A percentile compares a stretch with the other conserved stretches of the same genome.
phyloP scores from a whole-genome alignment of 139 green algal species.

The Chlamydomonas urium region DNA sequence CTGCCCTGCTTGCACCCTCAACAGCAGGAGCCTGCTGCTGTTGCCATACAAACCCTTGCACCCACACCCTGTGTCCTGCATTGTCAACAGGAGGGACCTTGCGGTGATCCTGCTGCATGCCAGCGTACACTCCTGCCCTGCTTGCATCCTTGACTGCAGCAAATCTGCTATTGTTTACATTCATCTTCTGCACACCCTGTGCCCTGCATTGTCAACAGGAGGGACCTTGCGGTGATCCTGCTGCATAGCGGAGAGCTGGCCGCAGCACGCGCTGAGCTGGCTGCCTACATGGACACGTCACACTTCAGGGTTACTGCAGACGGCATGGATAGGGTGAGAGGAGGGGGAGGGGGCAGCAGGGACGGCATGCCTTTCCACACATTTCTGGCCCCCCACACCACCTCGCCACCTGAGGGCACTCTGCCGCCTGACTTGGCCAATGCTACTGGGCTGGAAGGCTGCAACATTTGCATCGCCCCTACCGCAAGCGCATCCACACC shows the following conservation, averaged over 20 bases:
- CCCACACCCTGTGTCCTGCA: not conserved
- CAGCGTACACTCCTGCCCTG: not conserved
- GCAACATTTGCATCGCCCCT: not conserved
- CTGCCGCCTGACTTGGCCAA: not conserved
- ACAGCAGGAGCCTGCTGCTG: not conserved
- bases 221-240: constrained; percentile 40
- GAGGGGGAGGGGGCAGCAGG: not conserved
- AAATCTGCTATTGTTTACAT: not conserved
- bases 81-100: not conserved
- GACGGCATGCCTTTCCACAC: not conserved
- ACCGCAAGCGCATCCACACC: not conserved
- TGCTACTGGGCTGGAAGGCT: not conserved
- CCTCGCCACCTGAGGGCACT: no score
- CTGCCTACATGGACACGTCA: constrained; percentile 27
- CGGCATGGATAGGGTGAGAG: not conserved
- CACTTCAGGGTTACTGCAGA: not conserved
- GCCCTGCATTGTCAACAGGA: not conserved
- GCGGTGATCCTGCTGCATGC: not conserved
- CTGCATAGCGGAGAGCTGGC: constrained; percentile 47
- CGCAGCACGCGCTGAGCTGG: constrained; percentile 50
- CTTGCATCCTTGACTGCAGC: not conserved
- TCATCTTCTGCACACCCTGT: not conserved
- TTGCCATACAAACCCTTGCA: not conserved
- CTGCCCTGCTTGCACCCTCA: not conserved
- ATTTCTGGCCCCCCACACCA: not conserved